Evolutionary conservation across 2,329 filamentous ascomycete species (phyloP).

Genomic region (Endoconidiophora laricicola): DNA sequence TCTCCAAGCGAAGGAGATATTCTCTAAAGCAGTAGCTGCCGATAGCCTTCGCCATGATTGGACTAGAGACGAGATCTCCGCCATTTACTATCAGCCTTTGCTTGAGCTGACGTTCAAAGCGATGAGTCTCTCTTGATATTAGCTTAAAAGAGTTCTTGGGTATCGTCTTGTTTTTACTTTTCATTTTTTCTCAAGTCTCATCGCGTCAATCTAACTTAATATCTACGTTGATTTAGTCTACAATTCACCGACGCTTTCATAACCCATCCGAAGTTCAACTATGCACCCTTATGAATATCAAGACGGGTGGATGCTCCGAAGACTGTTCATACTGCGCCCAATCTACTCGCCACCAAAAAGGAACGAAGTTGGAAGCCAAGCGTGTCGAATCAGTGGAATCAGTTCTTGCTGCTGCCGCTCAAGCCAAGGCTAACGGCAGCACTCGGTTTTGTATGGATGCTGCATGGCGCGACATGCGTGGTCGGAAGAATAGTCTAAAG

Average conservation of each 20-base stretch:
- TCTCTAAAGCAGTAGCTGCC: constrained; percentile 40
- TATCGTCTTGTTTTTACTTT: too few relatives aligned
- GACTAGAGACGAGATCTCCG: constrained; percentile 65
- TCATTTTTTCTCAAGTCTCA: too few relatives aligned
- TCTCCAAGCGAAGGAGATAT: constrained; percentile 16
- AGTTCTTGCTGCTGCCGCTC: constrained; percentile 60
- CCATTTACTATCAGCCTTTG: constrained; percentile 67
- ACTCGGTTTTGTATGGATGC: constrained; percentile 93
- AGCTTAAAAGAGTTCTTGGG: not conserved
- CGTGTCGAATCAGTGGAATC: constrained; percentile 66
- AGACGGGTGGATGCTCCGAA: constrained; percentile 80
- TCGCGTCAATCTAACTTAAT: not conserved
- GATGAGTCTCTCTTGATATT: constrained; percentile 28
- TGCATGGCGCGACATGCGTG: constrained; percentile 87
- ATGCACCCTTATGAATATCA: constrained; percentile 94
- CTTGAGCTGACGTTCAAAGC: constrained; percentile 63
- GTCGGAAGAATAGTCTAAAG: constrained; percentile 64
- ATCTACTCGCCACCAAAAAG: constrained; percentile 61
- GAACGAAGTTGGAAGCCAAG: constrained; percentile 63
- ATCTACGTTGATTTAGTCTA: constrained; percentile 33
- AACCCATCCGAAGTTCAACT: constrained; percentile 71
- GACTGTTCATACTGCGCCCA: constrained; percentile 90
- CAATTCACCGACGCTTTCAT: constrained; percentile 72
- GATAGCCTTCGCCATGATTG: constrained; percentile 51
- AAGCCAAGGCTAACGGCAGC: constrained; percentile 67